These are phyloP conservation scores for Caloboletus firmus DNA, from an alignment of 1,284 basidiomycete genomes.

Conservation along the genomic window DNA sequence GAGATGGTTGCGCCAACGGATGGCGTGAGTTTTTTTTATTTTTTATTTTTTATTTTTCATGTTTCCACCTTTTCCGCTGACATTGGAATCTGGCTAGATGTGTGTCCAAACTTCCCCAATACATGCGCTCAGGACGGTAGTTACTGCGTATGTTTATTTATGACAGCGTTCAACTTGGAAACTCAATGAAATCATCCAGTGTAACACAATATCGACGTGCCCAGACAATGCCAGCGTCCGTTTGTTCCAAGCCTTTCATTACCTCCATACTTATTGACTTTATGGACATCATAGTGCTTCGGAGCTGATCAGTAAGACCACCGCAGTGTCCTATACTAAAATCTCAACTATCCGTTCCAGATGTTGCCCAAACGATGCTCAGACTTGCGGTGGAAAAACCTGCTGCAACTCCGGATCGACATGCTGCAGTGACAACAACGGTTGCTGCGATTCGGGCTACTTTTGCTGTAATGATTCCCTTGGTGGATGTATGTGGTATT, in stretches of 20 bases:
- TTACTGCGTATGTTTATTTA: slow-evolving; percentile 19
- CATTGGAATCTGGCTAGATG: slow-evolving; percentile 4
- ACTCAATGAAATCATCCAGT: slow-evolving; percentile 16
- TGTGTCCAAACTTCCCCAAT: slow-evolving; percentile 25
- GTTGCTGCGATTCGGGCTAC: slow-evolving; percentile 11
- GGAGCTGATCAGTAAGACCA: slow-evolving; percentile 5
- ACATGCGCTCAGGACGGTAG: slow-evolving; percentile 21
- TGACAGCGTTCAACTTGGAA: too few relatives aligned
- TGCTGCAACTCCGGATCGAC: slow-evolving; percentile 9
- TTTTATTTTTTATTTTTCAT: neutral
- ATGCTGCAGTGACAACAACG: slow-evolving; percentile 9
- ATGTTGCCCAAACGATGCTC: slow-evolving; percentile 9
- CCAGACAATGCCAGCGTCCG: slow-evolving; percentile 21
- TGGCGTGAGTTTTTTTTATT: too few relatives aligned
- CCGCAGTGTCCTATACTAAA: neutral
- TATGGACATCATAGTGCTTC: slow-evolving; percentile 7
- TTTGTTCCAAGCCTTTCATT: neutral
- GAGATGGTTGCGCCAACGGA: slow-evolving; percentile 15
- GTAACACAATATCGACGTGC: slow-evolving; percentile 17
- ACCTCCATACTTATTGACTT: neutral
- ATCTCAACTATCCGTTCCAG: neutral
- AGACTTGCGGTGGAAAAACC: slow-evolving; percentile 9
- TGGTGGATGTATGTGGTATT: slow-evolving; percentile 22
- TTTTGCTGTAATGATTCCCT: slow-evolving; percentile 21
- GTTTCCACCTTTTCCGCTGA: neutral